These are phyloP conservation scores for Xylaria castorea DNA, from an alignment of 495 filamentous ascomycete genomes.

Conservation along the genomic window DNA sequence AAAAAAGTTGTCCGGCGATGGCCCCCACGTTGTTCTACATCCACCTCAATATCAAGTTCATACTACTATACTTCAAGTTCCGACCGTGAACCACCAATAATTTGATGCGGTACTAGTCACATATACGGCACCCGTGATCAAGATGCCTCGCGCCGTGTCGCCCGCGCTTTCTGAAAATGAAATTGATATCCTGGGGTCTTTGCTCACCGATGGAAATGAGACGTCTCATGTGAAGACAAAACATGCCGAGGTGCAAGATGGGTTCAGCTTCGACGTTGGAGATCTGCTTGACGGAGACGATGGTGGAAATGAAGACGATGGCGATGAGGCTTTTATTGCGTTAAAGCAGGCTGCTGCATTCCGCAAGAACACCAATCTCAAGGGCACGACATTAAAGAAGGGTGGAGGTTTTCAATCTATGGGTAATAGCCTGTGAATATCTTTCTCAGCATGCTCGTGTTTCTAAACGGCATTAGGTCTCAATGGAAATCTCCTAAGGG, in stretches of 20 bases:
- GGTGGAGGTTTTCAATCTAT: conserved; percentile 96
- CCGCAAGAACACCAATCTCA: conserved; percentile 79
- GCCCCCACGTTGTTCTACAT: conserved; percentile 15
- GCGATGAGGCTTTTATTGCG: conserved; percentile 89
- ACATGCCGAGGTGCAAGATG: conserved; percentile 44
- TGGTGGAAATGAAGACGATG: conserved; percentile 68
- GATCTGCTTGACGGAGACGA: conserved; percentile 54
- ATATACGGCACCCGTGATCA: conserved; percentile 23
- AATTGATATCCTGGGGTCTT: conserved; percentile 81
- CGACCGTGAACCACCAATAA: neutral
- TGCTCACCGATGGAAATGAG: conserved; percentile 67
- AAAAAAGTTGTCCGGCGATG: conserved; percentile 23
- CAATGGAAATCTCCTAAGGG: conserved; percentile 79
- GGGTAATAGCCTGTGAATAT: conserved; percentile 55
- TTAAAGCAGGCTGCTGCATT: conserved; percentile 82
- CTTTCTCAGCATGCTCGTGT: neutral
- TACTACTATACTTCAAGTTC: neutral
- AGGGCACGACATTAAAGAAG: conserved; percentile 87
- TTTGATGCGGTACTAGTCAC: neutral
- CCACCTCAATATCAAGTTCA: conserved; percentile 8
- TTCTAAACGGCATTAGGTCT: conserved; percentile 57
- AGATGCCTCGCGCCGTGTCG: conserved; percentile 67
- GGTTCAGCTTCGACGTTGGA: conserved; percentile 48
- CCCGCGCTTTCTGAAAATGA: conserved; percentile 88
- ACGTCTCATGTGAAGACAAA: conserved; percentile 41